These are phyloP conservation scores for Gracilaria domingensis DNA, from an alignment of 23 red algal genomes.

Conservation along the genomic window DNA sequence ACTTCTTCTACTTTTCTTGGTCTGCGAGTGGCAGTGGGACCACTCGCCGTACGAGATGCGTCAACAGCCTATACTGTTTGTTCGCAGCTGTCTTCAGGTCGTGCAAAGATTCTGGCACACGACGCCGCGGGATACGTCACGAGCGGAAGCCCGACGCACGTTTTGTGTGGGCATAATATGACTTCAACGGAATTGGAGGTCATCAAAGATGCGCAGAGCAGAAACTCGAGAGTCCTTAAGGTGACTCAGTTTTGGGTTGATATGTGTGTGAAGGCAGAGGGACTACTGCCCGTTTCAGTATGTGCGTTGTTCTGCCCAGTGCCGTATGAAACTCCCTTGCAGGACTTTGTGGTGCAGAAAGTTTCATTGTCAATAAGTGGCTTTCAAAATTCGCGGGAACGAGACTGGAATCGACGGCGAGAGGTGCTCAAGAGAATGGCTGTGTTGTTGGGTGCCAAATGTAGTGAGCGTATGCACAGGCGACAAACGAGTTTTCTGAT, in stretches of 20 bases:
- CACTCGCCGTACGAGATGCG: conserved; percentile 36
- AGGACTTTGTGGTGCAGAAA: conserved; percentile 12
- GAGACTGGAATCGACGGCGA: conserved; percentile 56
- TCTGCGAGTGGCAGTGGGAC: conserved; percentile 45
- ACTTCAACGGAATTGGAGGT: conserved; percentile 9
- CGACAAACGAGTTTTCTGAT: conserved; percentile 46
- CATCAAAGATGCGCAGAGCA: conserved; percentile 24
- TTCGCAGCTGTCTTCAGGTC: conserved; percentile 31
- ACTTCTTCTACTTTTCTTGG: conserved; percentile 51
- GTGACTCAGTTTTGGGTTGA: conserved; percentile 65
- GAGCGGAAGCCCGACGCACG: conserved; percentile 52
- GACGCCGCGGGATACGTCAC: conserved; percentile 48
- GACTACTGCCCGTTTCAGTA: conserved; percentile 10
- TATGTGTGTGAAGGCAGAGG: conserved; percentile 29
- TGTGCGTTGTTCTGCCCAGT: conserved; percentile 55
- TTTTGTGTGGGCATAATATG: conserved; percentile 32
- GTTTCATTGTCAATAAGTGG: conserved; percentile 50
- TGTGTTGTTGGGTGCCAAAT: conserved; percentile 40
- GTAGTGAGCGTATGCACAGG: conserved; percentile 38
- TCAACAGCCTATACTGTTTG: not conserved
- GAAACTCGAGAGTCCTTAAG: conserved; percentile 40
- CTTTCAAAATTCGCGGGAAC: conserved; percentile 21
- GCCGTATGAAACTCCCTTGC: conserved; percentile 32
- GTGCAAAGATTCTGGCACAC: conserved; percentile 60
- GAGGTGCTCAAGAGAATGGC: conserved; percentile 57